These are phyloP conservation scores for Aspergillus conjunctus DNA, from an alignment of 495 filamentous ascomycete genomes.

Conservation along the genomic window DNA sequence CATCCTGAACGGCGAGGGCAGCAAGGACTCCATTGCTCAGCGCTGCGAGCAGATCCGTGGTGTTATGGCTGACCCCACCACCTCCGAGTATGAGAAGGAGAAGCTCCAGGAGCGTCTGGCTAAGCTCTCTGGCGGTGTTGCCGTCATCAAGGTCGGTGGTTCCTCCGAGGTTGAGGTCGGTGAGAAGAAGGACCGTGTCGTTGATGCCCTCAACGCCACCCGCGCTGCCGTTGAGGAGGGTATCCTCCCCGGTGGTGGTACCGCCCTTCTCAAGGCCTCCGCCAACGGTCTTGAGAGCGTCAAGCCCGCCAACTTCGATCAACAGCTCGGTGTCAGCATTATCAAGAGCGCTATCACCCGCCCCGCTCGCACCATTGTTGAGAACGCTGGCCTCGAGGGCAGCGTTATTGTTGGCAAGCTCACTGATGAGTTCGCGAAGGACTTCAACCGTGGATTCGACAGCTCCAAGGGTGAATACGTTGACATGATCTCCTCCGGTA, in stretches of 20 bases:
- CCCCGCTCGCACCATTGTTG: constrained; percentile 90
- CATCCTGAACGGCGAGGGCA: constrained; percentile 95
- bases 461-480: constrained; percentile 95
- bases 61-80: constrained; percentile 88
- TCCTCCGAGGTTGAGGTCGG: constrained; percentile 96
- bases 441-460: constrained; percentile 99
- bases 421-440: constrained; percentile 83
- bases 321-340: constrained; percentile 96
- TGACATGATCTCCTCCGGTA: constrained; percentile 96
- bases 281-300: constrained; percentile 79
- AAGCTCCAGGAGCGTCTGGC: constrained; percentile 99
- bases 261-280: constrained; percentile 95
- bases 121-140: constrained; percentile 98
- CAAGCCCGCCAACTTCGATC: constrained; percentile 94
- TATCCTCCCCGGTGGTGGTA: constrained; percentile 97
- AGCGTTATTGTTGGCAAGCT: constrained; percentile 98
- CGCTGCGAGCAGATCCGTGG: constrained; percentile 99
- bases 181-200: constrained; percentile 99
- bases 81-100: constrained; percentile 99
- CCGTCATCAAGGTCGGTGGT: constrained; percentile 98
- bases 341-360: constrained; percentile 96
- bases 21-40: constrained; percentile 90
- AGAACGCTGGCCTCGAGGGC: constrained; percentile 96
- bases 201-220: constrained; percentile 97
- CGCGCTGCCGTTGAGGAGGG: constrained; percentile 98